Percentiles rank a stretch among this genome's conserved stretches.
Conservation (phyloP, 805 yeast species). For the Tetrapisispora arboricola region DNA sequence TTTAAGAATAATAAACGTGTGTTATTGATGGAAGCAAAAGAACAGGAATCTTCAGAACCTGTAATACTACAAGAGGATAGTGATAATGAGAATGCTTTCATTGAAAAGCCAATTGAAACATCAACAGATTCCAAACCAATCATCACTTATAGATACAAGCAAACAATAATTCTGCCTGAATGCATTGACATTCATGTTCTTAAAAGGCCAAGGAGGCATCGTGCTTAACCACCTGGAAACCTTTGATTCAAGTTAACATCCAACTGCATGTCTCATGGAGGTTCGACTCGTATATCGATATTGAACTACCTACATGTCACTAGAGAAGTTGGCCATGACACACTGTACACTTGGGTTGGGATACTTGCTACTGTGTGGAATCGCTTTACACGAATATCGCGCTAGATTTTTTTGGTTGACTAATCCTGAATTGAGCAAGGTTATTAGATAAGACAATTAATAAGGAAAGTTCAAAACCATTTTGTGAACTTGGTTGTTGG, state of each 20-base stretch:
- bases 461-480: too few species aligned
- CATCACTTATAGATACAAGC: constrained; percentile 15
- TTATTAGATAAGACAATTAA: too few species aligned
- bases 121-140: constrained; percentile 17
- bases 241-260: too few species aligned
- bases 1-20: constrained; percentile 5
- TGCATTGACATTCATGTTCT: constrained; percentile 24
- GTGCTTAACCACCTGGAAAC: too few species aligned
- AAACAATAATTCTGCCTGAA: constrained; percentile 17
- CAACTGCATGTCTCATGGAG: too few species aligned
- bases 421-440: not conserved
- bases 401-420: not conserved
- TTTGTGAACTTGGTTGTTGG: too few species aligned
- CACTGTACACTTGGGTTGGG: too few species aligned
- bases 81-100: constrained; percentile 3
- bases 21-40: constrained; percentile 15
- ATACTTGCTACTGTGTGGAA: not conserved
- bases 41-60: constrained; percentile 6
- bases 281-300: too few species aligned
- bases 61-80: constrained; percentile 7
- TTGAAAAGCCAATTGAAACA: not conserved
- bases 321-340: too few species aligned
- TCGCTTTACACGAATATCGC: not conserved
- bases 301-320: too few species aligned
- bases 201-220: constrained; percentile 24